These are phyloP conservation scores for Ceratocystis variospora DNA, from an alignment of 2,329 filamentous ascomycete genomes.

Conservation along the genomic window DNA sequence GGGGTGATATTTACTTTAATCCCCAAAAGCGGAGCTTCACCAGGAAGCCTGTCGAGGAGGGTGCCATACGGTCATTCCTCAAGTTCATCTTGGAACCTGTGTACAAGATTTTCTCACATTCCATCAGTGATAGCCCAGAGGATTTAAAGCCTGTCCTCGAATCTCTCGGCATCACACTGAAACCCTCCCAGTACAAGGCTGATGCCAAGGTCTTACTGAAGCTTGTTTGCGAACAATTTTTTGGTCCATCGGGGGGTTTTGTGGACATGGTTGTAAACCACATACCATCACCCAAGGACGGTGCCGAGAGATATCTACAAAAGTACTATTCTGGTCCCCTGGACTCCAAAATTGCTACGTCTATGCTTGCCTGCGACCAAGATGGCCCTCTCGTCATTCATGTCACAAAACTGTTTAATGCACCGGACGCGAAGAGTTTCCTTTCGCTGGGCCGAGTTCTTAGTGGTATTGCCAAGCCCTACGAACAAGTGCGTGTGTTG, in stretches of 20 bases:
- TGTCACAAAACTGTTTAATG: slow-evolving; percentile 85
- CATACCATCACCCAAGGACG: slow-evolving; percentile 72
- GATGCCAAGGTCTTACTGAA: slow-evolving; percentile 83
- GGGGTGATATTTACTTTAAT: slow-evolving; percentile 97
- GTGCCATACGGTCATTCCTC: slow-evolving; percentile 74
- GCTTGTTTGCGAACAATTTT: slow-evolving; percentile 88
- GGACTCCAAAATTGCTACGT: slow-evolving; percentile 63
- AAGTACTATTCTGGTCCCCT: slow-evolving; percentile 84
- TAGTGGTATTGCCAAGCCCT: slow-evolving; percentile 76
- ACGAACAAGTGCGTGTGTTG: slow-evolving; percentile 73
- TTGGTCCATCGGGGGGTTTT: slow-evolving; percentile 76
- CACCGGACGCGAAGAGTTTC: slow-evolving; percentile 79
- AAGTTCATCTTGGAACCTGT: slow-evolving; percentile 92
- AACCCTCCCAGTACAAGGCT: slow-evolving; percentile 80
- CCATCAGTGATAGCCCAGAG: slow-evolving; percentile 77
- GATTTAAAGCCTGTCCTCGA: slow-evolving; percentile 68
- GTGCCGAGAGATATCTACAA: slow-evolving; percentile 61
- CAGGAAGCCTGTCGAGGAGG: slow-evolving; percentile 68
- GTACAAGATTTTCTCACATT: slow-evolving; percentile 94
- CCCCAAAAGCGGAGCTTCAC: slow-evolving; percentile 82
- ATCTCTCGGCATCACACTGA: slow-evolving; percentile 68
- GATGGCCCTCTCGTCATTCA: slow-evolving; percentile 87
- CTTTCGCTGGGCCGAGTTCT: slow-evolving; percentile 81
- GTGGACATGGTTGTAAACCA: slow-evolving; percentile 92
- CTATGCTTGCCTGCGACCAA: slow-evolving; percentile 72